phyloP scores from a whole-genome alignment of 768 basidiomycete species.

The Trametes villosa region DNA sequence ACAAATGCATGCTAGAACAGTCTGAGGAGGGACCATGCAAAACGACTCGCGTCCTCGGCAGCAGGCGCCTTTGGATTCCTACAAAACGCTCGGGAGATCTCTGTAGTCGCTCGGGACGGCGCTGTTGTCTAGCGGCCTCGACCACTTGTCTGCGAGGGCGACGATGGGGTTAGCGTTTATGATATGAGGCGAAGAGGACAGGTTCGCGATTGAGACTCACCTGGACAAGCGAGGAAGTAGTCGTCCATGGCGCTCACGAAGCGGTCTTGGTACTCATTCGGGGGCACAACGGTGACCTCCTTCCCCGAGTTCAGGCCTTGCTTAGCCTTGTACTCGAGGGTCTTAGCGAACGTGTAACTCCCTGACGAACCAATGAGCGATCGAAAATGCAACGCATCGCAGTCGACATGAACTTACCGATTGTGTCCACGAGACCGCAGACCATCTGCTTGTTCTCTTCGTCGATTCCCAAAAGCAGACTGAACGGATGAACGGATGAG shows the following conservation, averaged over 20 bases:
- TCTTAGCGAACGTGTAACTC: slow-evolving; percentile 86
- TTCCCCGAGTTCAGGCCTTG: slow-evolving; percentile 71
- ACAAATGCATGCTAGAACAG: not conserved
- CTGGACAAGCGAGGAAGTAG: slow-evolving; percentile 80
- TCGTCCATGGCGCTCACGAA: slow-evolving; percentile 73
- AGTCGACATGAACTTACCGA: slow-evolving; percentile 45
- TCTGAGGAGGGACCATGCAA: not conserved
- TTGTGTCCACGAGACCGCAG: slow-evolving; percentile 84
- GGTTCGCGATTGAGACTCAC: slow-evolving; percentile 40
- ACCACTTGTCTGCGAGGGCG: slow-evolving; percentile 41
- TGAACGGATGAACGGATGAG: slow-evolving; percentile 30
- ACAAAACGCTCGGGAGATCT: slow-evolving; percentile 40
- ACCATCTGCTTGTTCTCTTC: slow-evolving; percentile 66
- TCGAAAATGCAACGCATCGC: too few species aligned
- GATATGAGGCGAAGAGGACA: not conserved
- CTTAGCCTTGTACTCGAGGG: slow-evolving; percentile 85
- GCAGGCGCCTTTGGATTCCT: not conserved
- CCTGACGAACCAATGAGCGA: slow-evolving; percentile 37
- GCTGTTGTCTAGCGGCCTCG: slow-evolving; percentile 39
- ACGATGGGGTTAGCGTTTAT: not conserved
- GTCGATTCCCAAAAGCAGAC: slow-evolving; percentile 76
- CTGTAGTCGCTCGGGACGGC: slow-evolving; percentile 32
- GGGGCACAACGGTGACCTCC: slow-evolving; percentile 81
- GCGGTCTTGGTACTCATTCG: slow-evolving; percentile 77
- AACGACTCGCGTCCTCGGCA: not conserved